Evolutionary conservation across 192 early-diverging fungal species (phyloP).

Genomic region (Linnemannia elongata): DNA sequence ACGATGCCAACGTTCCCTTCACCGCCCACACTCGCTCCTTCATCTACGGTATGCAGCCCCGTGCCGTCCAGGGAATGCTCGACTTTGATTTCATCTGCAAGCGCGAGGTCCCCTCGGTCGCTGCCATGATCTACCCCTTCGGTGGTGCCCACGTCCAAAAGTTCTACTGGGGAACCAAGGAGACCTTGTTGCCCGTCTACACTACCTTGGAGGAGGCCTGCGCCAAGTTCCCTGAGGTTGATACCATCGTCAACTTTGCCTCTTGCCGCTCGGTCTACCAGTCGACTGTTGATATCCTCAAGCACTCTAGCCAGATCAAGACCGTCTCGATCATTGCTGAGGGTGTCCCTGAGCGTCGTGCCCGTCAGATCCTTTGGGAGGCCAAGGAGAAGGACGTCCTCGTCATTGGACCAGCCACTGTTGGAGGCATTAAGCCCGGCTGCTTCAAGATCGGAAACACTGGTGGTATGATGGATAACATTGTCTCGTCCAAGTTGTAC

Average conservation of each 20-base stretch:
- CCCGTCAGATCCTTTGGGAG: slow-evolving; percentile 88
- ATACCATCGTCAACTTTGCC: slow-evolving; percentile 98
- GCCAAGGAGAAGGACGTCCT: slow-evolving; percentile 83
- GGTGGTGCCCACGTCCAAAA: slow-evolving; percentile 98
- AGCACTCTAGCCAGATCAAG: slow-evolving; percentile 82
- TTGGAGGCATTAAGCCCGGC: slow-evolving; percentile 98
- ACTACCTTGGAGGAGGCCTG: slow-evolving; percentile 86
- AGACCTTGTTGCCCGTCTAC: slow-evolving; percentile 94
- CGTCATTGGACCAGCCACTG: slow-evolving; percentile 96
- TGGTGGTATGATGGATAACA: slow-evolving; percentile 99
- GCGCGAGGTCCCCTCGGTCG: slow-evolving; percentile 90
- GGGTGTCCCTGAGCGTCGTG: slow-evolving; percentile 96
- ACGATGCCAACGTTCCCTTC: slow-evolving; percentile 71
- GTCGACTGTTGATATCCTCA: slow-evolving; percentile 89
- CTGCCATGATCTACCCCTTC: slow-evolving; percentile 99
- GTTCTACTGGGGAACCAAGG: slow-evolving; percentile 99
- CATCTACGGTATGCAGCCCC: slow-evolving; percentile 98
- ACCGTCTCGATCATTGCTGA: slow-evolving; percentile 97
- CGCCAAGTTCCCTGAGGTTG: slow-evolving; percentile 90
- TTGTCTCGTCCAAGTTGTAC: slow-evolving; percentile 97
- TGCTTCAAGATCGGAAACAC: slow-evolving; percentile 99
- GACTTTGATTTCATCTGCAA: slow-evolving; percentile 99
- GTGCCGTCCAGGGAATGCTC: slow-evolving; percentile 98
- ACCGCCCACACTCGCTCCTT: slow-evolving; percentile 87
- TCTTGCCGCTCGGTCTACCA: slow-evolving; percentile 95